These are phyloP conservation scores for Hypoxylon subgilvum DNA, from an alignment of 495 filamentous ascomycete species.

Conservation along the genomic window DNA sequence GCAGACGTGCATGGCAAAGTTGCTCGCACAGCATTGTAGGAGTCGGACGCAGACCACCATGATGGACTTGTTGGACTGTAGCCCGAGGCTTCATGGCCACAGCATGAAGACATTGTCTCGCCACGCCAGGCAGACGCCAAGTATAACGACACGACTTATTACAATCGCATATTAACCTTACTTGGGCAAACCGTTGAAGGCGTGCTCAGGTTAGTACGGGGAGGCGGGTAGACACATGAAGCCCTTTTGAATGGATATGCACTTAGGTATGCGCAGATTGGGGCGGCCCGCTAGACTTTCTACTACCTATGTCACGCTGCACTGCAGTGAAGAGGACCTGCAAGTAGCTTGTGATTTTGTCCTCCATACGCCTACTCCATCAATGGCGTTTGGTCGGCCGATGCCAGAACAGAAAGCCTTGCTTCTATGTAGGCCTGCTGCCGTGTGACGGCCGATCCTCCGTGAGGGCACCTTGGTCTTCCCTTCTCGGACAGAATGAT, in stretches of 20 bases:
- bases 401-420: slow-evolving; percentile 10
- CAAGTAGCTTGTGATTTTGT: slow-evolving; percentile 8
- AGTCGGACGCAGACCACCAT: slow-evolving; percentile 6
- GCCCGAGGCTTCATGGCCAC: slow-evolving; percentile 22
- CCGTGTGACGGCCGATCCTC: slow-evolving; percentile 30
- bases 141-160: too few relatives aligned
- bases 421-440: slow-evolving; percentile 16
- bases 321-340: slow-evolving; percentile 12
- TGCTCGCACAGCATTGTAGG: slow-evolving; percentile 16
- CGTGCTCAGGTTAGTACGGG: slow-evolving; percentile 1
- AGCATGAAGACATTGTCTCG: slow-evolving; percentile 31
- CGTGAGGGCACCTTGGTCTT: slow-evolving; percentile 8
- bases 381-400: not conserved
- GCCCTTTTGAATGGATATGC: slow-evolving; percentile 22
- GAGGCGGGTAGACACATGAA: slow-evolving; percentile 26
- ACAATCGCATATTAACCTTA: slow-evolving; percentile 1
- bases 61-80: slow-evolving; percentile 9
- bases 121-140: slow-evolving; percentile 27
- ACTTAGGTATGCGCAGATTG: not conserved
- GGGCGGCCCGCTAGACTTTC: too few relatives aligned
- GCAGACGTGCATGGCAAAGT: slow-evolving; percentile 22
- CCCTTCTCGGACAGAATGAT: slow-evolving; percentile 21
- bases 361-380: slow-evolving; percentile 5
- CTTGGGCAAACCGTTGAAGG: slow-evolving; percentile 6
- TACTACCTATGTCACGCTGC: too few relatives aligned